Conservation (phyloP, 306 rosid genomes). For the Phaseolus lunatus region DNA sequence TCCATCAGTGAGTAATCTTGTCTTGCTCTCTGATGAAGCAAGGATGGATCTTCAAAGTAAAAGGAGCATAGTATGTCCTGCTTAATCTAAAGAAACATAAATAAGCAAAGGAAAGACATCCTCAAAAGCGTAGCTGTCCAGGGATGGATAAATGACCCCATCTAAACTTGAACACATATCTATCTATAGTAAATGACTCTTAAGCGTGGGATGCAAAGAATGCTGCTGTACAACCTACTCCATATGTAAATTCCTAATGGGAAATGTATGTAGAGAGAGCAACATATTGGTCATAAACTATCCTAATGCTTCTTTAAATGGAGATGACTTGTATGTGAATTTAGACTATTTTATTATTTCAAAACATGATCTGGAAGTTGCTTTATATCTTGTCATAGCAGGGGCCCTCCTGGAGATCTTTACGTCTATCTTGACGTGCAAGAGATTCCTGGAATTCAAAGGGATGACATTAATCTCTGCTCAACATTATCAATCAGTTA, state of each 20-base stretch:
- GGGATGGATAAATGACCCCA: constrained; percentile 23
- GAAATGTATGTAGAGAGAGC: constrained; percentile 18
- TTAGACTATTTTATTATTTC: constrained; percentile 19
- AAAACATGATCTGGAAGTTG: constrained; percentile 43
- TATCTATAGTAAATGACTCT: constrained; percentile 14
- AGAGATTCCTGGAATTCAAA: constrained; percentile 83
- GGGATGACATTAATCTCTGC: constrained; percentile 88
- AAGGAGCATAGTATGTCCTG: constrained; percentile 31
- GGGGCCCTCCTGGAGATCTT: constrained; percentile 97
- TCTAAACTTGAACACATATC: constrained; percentile 13
- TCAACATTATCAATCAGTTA: constrained; percentile 76
- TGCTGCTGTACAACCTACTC: not conserved
- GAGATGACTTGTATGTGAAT: constrained; percentile 37
- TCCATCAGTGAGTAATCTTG: constrained; percentile 15
- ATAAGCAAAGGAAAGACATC: constrained; percentile 12
- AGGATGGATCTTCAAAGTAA: constrained; percentile 14
- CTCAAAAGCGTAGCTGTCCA: not conserved
- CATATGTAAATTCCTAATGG: not conserved
- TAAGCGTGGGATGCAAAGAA: constrained; percentile 13
- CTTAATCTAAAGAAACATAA: constrained; percentile 25
- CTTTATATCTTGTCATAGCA: constrained; percentile 55
- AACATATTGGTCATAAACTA: not conserved
- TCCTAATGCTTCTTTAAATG: not conserved
- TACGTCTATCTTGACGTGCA: constrained; percentile 86
- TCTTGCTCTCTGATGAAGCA: constrained; percentile 14